phyloP scores from a whole-genome alignment of 1,139 yeast species.

The Geotrichum restrictum region DNA sequence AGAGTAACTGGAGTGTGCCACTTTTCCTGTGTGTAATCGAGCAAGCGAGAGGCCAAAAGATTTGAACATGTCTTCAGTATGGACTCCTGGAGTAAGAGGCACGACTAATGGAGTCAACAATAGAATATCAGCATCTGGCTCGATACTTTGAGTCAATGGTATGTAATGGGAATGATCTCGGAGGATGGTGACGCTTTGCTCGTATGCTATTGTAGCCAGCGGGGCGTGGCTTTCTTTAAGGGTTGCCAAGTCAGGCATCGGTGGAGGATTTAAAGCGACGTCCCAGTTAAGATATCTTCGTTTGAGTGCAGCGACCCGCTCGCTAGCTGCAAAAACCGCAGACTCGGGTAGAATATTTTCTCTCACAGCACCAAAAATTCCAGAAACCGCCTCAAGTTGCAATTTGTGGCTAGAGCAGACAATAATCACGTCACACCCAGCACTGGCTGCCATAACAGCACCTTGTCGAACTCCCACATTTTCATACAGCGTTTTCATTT shows the following conservation, averaged over 20 bases:
- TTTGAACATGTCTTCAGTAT: slow-evolving; percentile 57
- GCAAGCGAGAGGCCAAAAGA: slow-evolving; percentile 34
- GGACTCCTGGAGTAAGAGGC: slow-evolving; percentile 25
- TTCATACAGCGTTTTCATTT: slow-evolving; percentile 61
- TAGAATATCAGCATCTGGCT: slow-evolving; percentile 41
- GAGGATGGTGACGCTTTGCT: slow-evolving; percentile 52
- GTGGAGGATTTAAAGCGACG: slow-evolving; percentile 41
- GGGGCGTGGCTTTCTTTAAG: slow-evolving; percentile 46
- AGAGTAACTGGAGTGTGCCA: slow-evolving; percentile 59
- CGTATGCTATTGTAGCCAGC: slow-evolving; percentile 49
- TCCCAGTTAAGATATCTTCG: slow-evolving; percentile 48
- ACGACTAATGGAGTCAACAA: slow-evolving; percentile 52
- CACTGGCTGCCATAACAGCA: slow-evolving; percentile 56
- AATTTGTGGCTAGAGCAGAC: slow-evolving; percentile 57
- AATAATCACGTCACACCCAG: slow-evolving; percentile 64
- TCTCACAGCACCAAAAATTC: slow-evolving; percentile 51
- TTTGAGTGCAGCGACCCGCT: slow-evolving; percentile 48
- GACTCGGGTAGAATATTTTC: slow-evolving; percentile 54
- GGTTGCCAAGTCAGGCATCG: slow-evolving; percentile 34
- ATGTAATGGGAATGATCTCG: slow-evolving; percentile 53
- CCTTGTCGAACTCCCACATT: slow-evolving; percentile 66
- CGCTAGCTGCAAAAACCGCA: slow-evolving; percentile 43
- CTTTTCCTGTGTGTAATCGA: slow-evolving; percentile 42
- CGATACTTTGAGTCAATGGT: slow-evolving; percentile 48
- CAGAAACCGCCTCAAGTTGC: slow-evolving; percentile 58